Evolutionary conservation across 495 filamentous ascomycete genomes (phyloP).

Genomic region (Xylaria flabelliformis): DNA sequence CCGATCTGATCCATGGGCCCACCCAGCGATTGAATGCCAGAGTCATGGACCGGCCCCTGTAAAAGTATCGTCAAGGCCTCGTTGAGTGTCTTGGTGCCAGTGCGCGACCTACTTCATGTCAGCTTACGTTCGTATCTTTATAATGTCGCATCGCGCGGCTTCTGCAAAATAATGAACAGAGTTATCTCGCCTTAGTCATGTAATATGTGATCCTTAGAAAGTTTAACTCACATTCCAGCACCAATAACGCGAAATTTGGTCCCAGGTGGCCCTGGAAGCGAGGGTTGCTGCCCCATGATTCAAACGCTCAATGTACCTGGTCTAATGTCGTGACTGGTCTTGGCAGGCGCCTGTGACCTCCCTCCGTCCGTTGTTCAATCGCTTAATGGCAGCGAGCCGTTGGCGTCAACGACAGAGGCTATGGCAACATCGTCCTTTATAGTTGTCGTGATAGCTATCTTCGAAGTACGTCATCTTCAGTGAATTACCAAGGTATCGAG

Average conservation of each 20-base stretch:
- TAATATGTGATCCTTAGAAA: slow-evolving; percentile 2
- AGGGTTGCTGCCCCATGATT: slow-evolving; percentile 41
- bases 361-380: not conserved
- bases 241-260: slow-evolving; percentile 44
- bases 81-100: slow-evolving; percentile 44
- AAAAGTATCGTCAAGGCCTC: slow-evolving; percentile 41
- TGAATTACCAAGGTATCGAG: not conserved
- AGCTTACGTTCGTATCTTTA: slow-evolving; percentile 21
- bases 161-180: not conserved
- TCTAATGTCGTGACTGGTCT: slow-evolving; percentile 13
- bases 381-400: slow-evolving; percentile 16
- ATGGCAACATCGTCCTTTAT: slow-evolving; percentile 25
- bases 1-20: slow-evolving; percentile 38
- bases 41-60: slow-evolving; percentile 41
- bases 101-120: slow-evolving; percentile 40
- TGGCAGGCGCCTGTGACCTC: slow-evolving; percentile 22
- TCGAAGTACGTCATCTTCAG: slow-evolving; percentile 21
- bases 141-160: not conserved
- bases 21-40: slow-evolving; percentile 42
- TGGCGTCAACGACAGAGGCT: slow-evolving; percentile 4
- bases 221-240: slow-evolving; percentile 42
- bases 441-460: slow-evolving; percentile 7
- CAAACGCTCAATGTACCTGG: slow-evolving; percentile 18
- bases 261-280: slow-evolving; percentile 40
- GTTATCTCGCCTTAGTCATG: slow-evolving; percentile 10